These are phyloP conservation scores for Taphrina communis DNA, from an alignment of 1,139 yeast genomes.

Conservation along the genomic window DNA sequence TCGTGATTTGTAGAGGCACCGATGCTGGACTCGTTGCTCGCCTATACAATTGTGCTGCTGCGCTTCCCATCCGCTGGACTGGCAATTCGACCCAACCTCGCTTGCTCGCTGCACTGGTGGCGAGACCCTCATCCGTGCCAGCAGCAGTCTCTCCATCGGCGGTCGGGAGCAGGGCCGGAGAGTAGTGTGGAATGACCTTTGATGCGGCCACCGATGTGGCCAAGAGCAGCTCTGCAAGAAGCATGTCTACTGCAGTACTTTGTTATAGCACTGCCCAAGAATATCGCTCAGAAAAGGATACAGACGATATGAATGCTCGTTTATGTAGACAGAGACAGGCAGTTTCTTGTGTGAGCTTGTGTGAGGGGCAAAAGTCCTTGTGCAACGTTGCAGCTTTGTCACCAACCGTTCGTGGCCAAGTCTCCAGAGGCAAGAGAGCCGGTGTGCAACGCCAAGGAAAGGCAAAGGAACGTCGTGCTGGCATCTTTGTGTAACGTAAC, in stretches of 20 bases:
- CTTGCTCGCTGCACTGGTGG: neutral
- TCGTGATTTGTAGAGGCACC: neutral
- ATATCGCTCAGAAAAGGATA: too few relatives aligned
- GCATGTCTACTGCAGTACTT: neutral
- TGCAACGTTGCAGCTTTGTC: conserved; percentile 13
- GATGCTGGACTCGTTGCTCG: conserved; percentile 16
- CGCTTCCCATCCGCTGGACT: neutral
- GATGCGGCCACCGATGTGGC: conserved; percentile 11
- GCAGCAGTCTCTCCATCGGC: neutral
- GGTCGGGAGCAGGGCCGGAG: neutral
- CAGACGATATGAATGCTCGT: too few relatives aligned
- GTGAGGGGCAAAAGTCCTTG: neutral
- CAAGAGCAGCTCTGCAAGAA: conserved; percentile 10
- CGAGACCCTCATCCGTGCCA: neutral
- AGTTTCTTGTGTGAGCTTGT: neutral
- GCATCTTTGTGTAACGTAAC: conserved; percentile 7
- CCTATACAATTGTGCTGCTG: neutral
- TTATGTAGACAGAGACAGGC: neutral
- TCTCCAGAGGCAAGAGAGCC: neutral
- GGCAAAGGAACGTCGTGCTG: too few relatives aligned
- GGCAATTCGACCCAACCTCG: conserved; percentile 15
- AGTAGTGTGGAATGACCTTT: conserved; percentile 12
- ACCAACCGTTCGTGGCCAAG: neutral
- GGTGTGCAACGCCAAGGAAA: neutral
- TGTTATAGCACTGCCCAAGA: too few relatives aligned